Evolutionary conservation across 805 yeast species (phyloP), one percentile per base, ranked within the genome.

Genomic region (Wickerhamomyces bovis): DNA sequence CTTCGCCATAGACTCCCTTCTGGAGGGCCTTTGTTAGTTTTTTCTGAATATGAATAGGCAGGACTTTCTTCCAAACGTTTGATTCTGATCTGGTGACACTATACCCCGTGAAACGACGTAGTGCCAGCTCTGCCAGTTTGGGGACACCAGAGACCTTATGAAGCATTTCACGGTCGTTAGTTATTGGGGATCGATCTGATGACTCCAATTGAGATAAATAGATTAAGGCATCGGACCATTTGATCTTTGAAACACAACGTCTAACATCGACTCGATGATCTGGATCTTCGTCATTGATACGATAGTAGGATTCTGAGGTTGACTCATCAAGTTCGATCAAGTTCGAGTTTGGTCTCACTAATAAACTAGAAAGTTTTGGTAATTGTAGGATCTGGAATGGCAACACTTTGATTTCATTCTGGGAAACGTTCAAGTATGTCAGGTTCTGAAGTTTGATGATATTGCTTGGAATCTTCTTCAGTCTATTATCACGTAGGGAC

Each of bases 321-420:
- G 52, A 55, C 31, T 55, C 54, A 12, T 44, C 48, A 18, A 59
- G 41, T 39, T 60, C 64, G 10, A 56, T 47, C 9, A 60, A 21
- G 21, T 52, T 66, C 8, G 77, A 76, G 51, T 80, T 80, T 1
- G 85, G 85, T 26, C 83, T 74, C 0, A 82, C 74, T 13, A 76
- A 64, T n/a, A 81, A 62, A 1, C 71, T 69, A 18, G 64, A 61
- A 28, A 81, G 56, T 3, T 64, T 55, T 1, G 70, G 63, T 13
- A 81, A 61, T 5, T 70, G 63, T n/a, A 81, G 59, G 7, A 80
- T 72, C 49, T 77, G 77, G 49, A 70, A 72, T 0, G 86, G 85
- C 18, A 80, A 59, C 45, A 67, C 75, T 43, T 69, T 70, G 35
- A 81, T 56, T 46, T 75, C 69, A 55, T 81, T 81, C 20, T 73